Conservation (phyloP, 768 basidiomycete species). For the Suillus luteus region DNA sequence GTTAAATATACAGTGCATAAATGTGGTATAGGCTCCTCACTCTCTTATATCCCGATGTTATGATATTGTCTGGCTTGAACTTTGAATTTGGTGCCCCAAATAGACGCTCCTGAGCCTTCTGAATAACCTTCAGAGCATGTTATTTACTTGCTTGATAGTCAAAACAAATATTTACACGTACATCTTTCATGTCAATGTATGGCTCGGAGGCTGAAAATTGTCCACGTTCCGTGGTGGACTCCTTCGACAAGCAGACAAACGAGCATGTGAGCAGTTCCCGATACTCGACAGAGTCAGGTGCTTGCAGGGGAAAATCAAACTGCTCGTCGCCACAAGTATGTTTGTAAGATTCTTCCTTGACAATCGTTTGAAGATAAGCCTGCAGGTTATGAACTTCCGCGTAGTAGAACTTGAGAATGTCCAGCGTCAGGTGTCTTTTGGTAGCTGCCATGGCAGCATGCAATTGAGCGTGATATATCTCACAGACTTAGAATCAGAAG, state of each 20-base stretch:
- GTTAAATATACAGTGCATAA: neutral
- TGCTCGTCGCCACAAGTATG: slow-evolving; percentile 17
- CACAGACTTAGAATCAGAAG: neutral
- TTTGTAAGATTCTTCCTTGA: slow-evolving; percentile 24
- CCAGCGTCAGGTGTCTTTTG: slow-evolving; percentile 23
- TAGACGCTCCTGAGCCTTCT: slow-evolving; percentile 58
- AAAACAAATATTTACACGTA: slow-evolving; percentile 28
- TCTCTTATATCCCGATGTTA: slow-evolving; percentile 65
- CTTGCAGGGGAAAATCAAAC: slow-evolving; percentile 10
- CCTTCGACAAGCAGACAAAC: slow-evolving; percentile 44
- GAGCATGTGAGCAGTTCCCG: slow-evolving; percentile 44
- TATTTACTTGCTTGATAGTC: neutral
- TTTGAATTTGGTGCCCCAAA: slow-evolving; percentile 37
- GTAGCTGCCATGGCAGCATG: neutral
- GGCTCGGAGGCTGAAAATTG: slow-evolving; percentile 38
- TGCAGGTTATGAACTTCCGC: slow-evolving; percentile 40
- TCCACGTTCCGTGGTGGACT: slow-evolving; percentile 20
- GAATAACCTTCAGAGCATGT: slow-evolving; percentile 49
- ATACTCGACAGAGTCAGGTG: slow-evolving; percentile 34
- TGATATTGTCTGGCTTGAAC: slow-evolving; percentile 52
- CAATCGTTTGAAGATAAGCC: slow-evolving; percentile 41
- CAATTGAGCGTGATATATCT: neutral
- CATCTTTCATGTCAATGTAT: slow-evolving; percentile 56
- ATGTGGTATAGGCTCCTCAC: slow-evolving; percentile 38
- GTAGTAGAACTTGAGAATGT: slow-evolving; percentile 48